Percentiles rank a stretch among this genome's conserved stretches.
Evolutionary conservation across 176 grass and related monocot genomes (phyloP).

Genomic region (Oryza officinalis): DNA sequence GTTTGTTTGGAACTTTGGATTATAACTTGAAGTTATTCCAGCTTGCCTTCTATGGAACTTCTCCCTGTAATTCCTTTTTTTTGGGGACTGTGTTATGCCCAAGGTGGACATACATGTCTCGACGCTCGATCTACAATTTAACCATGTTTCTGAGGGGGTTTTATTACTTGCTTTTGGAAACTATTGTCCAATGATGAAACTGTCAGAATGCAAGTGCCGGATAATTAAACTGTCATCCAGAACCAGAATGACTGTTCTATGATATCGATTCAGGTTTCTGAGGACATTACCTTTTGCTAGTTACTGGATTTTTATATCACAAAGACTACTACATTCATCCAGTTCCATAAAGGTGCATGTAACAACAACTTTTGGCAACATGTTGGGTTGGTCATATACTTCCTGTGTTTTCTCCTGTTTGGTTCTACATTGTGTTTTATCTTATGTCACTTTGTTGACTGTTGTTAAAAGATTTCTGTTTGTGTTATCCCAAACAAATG

Average conservation of each 20-base stretch:
- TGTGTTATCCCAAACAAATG: background rate
- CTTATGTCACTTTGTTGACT: background rate
- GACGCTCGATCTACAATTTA: constrained; percentile 9
- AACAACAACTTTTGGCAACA: background rate
- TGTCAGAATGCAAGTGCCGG: constrained; percentile 13
- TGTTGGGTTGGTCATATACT: background rate
- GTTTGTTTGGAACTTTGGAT: constrained; percentile 10
- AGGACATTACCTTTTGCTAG: background rate
- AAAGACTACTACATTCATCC: background rate
- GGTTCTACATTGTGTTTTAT: background rate
- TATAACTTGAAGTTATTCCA: background rate
- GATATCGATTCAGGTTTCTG: constrained; percentile 28
- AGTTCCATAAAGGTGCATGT: background rate
- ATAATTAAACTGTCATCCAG: constrained; percentile 9
- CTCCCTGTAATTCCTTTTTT: background rate
- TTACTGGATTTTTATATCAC: background rate
- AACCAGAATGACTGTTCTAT: constrained; percentile 16
- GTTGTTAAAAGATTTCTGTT: background rate
- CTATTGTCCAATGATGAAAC: constrained; percentile 9
- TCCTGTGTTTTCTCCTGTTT: background rate
- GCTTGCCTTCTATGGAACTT: background rate
- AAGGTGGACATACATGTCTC: constrained; percentile 14
- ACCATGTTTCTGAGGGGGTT: constrained; percentile 4
- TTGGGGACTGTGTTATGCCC: background rate
- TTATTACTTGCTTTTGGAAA: background rate